Base-by-base conservation (phyloP, 352 stramenopile genomes). In the Pythium biforme region DNA sequence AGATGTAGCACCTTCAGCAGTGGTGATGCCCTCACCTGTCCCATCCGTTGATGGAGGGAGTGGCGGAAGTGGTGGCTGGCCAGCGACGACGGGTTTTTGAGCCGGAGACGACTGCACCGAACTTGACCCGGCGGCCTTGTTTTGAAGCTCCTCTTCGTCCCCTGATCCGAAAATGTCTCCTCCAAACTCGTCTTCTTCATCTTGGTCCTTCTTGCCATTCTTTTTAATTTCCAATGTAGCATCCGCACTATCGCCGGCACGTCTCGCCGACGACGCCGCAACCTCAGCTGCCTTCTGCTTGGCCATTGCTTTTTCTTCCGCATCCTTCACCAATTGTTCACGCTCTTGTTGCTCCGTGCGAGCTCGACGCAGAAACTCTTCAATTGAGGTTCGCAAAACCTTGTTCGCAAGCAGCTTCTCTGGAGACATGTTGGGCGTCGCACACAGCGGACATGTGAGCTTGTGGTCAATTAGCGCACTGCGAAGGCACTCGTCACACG, bases 151-250 rank as follows among this genome's bases (percentile, higher is more conserved):
- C 5, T 65, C 70, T 62, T 90, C 81, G 23, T 90, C 80, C 12
- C 62, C 76, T 14, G 83, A 83, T 7, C 76, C 83, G 52, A 92
- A 95, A 65, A 95, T 89, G 64, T 95, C 86, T 17, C 86, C 86
- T 8, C 86, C 86, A 64, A 95, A 92, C 59, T 92, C 86, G 59
- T 95, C 86, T 59, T 95, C 85, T 2, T 78, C 79, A 10, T 82
- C 76, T 31, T 74, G 72, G 8, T 86, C 75, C 50, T 93, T 93
- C 65, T 89, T 92, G n/a, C 72, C 57, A 34, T 55, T 72, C 49
- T 92, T 92, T 59, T 93, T 95, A 55, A 94, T 95, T 45, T 92
- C 86, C 5, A 95, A 53, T 12, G 81, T 89, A n/a, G 83, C 84
- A 57, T 94, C 86, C 4, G 86, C 86, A n/a, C 72, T 92, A 34